Conservation (phyloP, 2,329 filamentous ascomycete genomes). For the Diaporthe sp. region DNA sequence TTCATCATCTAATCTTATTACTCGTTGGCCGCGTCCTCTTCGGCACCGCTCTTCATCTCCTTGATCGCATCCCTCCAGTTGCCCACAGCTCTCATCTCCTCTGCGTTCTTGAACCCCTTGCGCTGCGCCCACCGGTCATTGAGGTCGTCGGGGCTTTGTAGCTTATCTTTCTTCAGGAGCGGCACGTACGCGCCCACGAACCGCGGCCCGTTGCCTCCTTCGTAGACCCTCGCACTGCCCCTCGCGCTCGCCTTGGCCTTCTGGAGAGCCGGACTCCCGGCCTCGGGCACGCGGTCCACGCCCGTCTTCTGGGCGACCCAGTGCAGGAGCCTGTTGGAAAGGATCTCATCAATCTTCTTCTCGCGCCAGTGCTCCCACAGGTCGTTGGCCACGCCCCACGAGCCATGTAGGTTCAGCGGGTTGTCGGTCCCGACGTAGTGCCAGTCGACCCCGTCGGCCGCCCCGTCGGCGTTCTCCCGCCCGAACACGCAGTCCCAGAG, state of each 20-base stretch:
- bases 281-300: slow-evolving; percentile 43
- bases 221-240: slow-evolving; percentile 58
- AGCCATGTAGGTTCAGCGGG: slow-evolving; percentile 71
- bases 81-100: slow-evolving; percentile 59
- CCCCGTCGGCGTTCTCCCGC: slow-evolving; percentile 36
- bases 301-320: slow-evolving; percentile 59
- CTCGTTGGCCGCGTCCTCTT: not conserved
- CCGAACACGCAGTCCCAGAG: slow-evolving; percentile 94
- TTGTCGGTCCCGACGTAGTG: slow-evolving; percentile 74
- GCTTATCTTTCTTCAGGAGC: slow-evolving; percentile 63
- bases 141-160: slow-evolving; percentile 65
- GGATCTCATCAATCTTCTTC: slow-evolving; percentile 89
- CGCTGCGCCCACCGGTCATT: slow-evolving; percentile 73
- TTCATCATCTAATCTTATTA: not conserved
- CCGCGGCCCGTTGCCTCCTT: slow-evolving; percentile 66
- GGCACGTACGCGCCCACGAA: slow-evolving; percentile 67
- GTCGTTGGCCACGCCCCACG: slow-evolving; percentile 76
- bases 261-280: slow-evolving; percentile 55
- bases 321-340: slow-evolving; percentile 81
- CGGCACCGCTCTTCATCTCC: slow-evolving; percentile 40
- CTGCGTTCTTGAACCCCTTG: slow-evolving; percentile 67
- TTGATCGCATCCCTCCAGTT: slow-evolving; percentile 50
- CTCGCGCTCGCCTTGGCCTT: slow-evolving; percentile 41
- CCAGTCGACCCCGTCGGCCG: slow-evolving; percentile 78
- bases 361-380: slow-evolving; percentile 88